Evolutionary conservation across 2,329 filamentous ascomycete genomes (phyloP).

Genomic region (Exserohilum rostratum): DNA sequence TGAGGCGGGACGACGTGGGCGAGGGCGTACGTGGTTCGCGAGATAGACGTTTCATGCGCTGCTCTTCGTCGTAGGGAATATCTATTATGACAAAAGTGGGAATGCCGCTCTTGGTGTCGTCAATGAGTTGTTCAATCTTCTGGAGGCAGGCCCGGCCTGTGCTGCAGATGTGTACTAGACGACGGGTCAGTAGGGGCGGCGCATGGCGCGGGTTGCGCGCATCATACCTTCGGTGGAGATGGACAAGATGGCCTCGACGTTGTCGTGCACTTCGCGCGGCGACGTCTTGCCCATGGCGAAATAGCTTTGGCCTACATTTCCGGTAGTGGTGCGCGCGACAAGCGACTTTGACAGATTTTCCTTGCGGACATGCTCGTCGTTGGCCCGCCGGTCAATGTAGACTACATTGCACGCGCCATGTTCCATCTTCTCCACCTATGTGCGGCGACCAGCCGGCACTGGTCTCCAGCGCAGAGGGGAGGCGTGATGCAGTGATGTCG

Average conservation of each 20-base stretch:
- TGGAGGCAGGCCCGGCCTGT: conserved; percentile 48
- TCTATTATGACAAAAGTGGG: conserved; percentile 53
- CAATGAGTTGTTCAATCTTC: conserved; percentile 45
- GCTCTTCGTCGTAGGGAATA: conserved; percentile 52
- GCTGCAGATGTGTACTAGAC: conserved; percentile 49
- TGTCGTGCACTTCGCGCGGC: conserved; percentile 45
- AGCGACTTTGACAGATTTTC: conserved; percentile 45
- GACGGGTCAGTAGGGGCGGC: conserved; percentile 15
- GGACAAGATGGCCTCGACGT: conserved; percentile 49
- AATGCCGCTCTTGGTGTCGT: conserved; percentile 38
- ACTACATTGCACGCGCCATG: conserved; percentile 54
- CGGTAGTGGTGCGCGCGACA: conserved; percentile 40
- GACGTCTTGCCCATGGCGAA: conserved; percentile 41
- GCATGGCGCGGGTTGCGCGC: not conserved
- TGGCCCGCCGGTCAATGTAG: conserved; percentile 52
- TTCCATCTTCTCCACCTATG: conserved; percentile 48
- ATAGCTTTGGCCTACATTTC: conserved; percentile 44
- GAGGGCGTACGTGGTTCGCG: conserved; percentile 51
- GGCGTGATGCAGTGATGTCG: conserved; percentile 19
- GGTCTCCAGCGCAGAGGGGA: conserved; percentile 42
- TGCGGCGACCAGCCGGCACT: conserved; percentile 40
- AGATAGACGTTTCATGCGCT: conserved; percentile 48
- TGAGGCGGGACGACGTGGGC: conserved; percentile 44
- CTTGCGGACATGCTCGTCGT: conserved; percentile 48
- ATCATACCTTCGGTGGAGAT: conserved; percentile 51